A percentile compares a stretch with the other conserved stretches of the same genome.
phyloP scores from a whole-genome alignment of 2,329 filamentous ascomycete species.

The Colletotrichum neosansevieriae region DNA sequence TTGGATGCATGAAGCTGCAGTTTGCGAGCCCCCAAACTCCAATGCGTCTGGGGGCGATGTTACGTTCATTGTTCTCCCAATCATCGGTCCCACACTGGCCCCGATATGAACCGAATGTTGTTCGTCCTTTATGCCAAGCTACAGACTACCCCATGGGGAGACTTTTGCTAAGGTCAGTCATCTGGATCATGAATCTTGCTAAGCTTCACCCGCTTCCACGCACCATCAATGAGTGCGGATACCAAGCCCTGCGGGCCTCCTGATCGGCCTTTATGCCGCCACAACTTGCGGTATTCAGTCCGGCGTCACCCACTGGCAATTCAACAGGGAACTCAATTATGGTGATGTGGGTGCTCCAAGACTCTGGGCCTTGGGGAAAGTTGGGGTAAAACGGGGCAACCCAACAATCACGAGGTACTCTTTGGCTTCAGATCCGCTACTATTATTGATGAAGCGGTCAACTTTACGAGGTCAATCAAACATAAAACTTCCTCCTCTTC shows the following conservation, averaged over 20 bases:
- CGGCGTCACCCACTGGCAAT: not conserved
- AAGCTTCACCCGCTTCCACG: not conserved
- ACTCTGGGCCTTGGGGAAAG: constrained; percentile 17
- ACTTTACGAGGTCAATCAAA: not conserved
- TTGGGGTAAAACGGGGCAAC: constrained; percentile 22
- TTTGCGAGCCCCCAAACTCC: no score
- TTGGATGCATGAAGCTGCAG: no score
- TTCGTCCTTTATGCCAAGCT: not conserved
- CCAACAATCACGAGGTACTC: not conserved
- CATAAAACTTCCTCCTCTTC: constrained; percentile 1
- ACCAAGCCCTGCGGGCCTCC: not conserved
- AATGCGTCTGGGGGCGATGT: no score
- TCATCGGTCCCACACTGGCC: not conserved
- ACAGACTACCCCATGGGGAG: constrained; percentile 30
- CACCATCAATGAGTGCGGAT: not conserved
- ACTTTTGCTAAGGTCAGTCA: not conserved
- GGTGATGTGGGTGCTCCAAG: constrained; percentile 1
- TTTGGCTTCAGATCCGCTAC: not conserved
- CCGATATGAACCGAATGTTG: not conserved
- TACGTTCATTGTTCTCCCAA: not conserved
- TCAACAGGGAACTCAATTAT: not conserved
- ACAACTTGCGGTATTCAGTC: constrained; percentile 16
- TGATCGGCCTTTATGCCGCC: constrained; percentile 13
- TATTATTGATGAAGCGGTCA: not conserved
- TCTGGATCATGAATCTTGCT: not conserved